These are phyloP conservation scores for Parachaetomium inaequale DNA, from an alignment of 495 filamentous ascomycete genomes.

Conservation along the genomic window DNA sequence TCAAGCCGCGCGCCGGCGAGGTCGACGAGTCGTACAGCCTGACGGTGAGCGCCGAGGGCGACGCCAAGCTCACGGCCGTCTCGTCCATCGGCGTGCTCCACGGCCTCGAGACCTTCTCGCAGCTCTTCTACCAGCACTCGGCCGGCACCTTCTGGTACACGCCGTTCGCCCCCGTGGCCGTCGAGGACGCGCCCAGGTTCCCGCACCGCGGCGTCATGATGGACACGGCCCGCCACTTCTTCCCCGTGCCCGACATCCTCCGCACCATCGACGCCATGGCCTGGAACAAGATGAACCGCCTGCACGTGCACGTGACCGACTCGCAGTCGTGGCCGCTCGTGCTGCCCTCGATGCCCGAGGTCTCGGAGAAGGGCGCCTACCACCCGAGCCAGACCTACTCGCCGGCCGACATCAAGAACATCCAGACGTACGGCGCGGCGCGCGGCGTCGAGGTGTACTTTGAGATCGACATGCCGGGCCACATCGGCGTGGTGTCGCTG, in stretches of 20 bases:
- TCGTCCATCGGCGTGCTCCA: conserved; percentile 64
- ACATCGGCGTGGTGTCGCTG: conserved; percentile 61
- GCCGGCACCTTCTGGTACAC: conserved; percentile 56
- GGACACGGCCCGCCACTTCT: conserved; percentile 66
- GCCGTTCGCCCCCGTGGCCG: conserved; percentile 59
- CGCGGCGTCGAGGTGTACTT: conserved; percentile 70
- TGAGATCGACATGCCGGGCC: conserved; percentile 80
- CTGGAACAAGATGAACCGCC: conserved; percentile 74
- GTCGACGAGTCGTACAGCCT: conserved; percentile 73
- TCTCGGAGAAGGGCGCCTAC: conserved; percentile 68
- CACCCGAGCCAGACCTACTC: conserved; percentile 56
- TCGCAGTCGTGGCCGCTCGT: conserved; percentile 81
- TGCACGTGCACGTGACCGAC: conserved; percentile 78
- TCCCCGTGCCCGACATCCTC: conserved; percentile 58
- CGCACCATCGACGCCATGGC: conserved; percentile 67
- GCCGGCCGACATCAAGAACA: conserved; percentile 54
- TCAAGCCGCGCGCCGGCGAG: conserved; percentile 56
- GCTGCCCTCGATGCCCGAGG: conserved; percentile 65
- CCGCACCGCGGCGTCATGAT: conserved; percentile 70
- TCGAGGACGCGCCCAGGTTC: conserved; percentile 64
- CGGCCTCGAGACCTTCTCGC: conserved; percentile 65
- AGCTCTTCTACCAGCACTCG: conserved; percentile 71
- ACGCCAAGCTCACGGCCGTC: conserved; percentile 55
- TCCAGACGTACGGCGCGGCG: conserved; percentile 63
- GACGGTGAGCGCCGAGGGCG: conserved; percentile 49